Base-by-base conservation (phyloP, 179 eudicot species). In the Beta lomatogona region DNA sequence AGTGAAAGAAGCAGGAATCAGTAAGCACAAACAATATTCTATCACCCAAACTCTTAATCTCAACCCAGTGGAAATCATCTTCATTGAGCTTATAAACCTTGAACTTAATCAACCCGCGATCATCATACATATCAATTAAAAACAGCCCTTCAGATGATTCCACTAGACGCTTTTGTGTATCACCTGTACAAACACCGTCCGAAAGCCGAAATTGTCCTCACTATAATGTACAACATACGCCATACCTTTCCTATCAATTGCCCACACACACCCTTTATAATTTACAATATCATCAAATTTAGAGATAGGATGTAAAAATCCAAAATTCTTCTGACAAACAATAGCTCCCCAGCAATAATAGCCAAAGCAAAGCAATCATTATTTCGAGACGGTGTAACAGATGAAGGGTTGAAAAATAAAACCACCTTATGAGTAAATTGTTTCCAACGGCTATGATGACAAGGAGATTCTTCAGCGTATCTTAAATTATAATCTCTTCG, bases 231-330 rank as follows among this genome's bases (percentile, higher is more conserved):
- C 7, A 14, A 60, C 70, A 79, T 79, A 79, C 45, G 53, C 59
- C 70, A 68, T 79, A 36, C 82, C 82, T 48, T 71, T 79, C 48
- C 76, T 71, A 14, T 79, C 79, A 67, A 66, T 75, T 21, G 57
- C 75, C 72, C 63, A 54, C 7, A 73, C 19, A n/a, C 19, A 3
- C 55, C 79, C 75, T 31, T 46, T 75, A 44, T 81, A 68, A 41
- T 67, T 68, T 31, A 84, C 86, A 54, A 83, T 72, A 41, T 83
- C 86, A 54, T 83, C 86, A 13, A 58, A 83, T 67, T 72, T 15
- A 0, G 50, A 44, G 46, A 28, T 31, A 61, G 52, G 55, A 1
- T 69, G 9, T 52, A 79, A 70, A 48, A n/a, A 57, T 16, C 82
- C 70, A 60, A 21, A n/a, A n/a, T 55, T 15, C 50, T 21, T 55